Base-by-base conservation (phyloP, 2,329 filamentous ascomycete species). In the Thermochaetoides dissita region DNA sequence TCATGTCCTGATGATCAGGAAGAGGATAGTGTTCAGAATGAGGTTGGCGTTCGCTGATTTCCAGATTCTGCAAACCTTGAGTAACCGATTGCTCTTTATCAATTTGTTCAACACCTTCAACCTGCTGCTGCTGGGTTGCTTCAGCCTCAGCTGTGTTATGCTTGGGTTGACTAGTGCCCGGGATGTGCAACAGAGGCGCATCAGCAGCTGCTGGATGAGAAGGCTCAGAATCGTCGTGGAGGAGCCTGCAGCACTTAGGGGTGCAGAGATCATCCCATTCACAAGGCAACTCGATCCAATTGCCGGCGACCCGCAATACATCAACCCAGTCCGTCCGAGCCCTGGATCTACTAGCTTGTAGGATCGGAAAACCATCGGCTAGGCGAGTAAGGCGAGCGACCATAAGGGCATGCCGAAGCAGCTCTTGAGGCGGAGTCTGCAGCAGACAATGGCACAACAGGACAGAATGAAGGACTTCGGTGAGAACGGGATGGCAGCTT, bases 301-400 rank as follows among this genome's bases (percentile, higher is more conserved):
- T 82, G 31, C 75, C 68, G 0, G 72, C 69, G 30, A 75, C 72
- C 0, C 78, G 72, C 8, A 91, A 59, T 0, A 89, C 68, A 59
- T 89, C 82, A 38, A 81, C 75, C 84, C 84, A 93, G 60, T 93
- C 85, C 3, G 79, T 74, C 40, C 83, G 76, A 2, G 82, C 78
- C 1, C 82, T 78, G 3, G 76, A 81, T 39, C 81, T 70, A 24
- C 79, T 77, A 0, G 78, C 70, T 49, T 87, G 77, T 55, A 93
- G 89, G 38, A 89, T 73, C 0, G 85, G 85, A 52, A 85, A 88
- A 4, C 84, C 84, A 53, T 91, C 82, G 38, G 76, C 78, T 24
- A 91, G 69, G 12, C 84, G 73, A 5, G 76, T 71, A 2, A 91
- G 68, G 6, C 84, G 77, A 10, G 84, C 82, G 5, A 81, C 84